Base-by-base conservation (phyloP, 2,329 filamentous ascomycete genomes). In the Colletotrichum magnum region DNA sequence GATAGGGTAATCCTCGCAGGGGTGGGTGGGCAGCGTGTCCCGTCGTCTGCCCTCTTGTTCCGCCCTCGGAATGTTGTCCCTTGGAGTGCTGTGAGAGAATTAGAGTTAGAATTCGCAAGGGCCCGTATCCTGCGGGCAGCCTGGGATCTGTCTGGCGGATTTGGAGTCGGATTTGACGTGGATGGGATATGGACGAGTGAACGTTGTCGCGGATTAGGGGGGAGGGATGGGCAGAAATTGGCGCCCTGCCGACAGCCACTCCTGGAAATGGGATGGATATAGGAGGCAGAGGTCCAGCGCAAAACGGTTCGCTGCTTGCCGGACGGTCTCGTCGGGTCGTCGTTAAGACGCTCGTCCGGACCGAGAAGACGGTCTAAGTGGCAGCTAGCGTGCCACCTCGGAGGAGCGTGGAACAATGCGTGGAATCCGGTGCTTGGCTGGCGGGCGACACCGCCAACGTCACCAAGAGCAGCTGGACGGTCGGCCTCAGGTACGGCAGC, bases 101-200 rank as follows among this genome's bases (percentile, higher is more conserved):
- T 60, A 66, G 45, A 69, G 61, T 69, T 69, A 51, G 50, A 41
- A 57, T 60, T 57, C 54, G 32, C 48, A 58, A 66, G 66, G 61
- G 48, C 47, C 43, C 66, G 32, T 15, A 54, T 41, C 39, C 45
- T 7, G 45, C 18, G 13, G 47, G 21, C 5, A 24, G 12, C 60
- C 66, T 32, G 62, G 56, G 62, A 66, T 60, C 56, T 43, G 45
- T 21, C 45, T 28, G 64, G 32, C 51, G 41, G 57, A 48, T 28
- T 15, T 59, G 21, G 36, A 45, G 41, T 28, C 43, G 39, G 21
- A 58, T 36, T 18, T 61, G 48, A 39, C 13, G 45, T 51, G 52
- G 15, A 24, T 26, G 21, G n/a, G 26, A 10, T 16, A 21, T 53
- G n/a, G 24, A 32, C 26, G 21, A 16, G 51, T 18, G 15, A 47